Evolutionary conservation across 2,329 filamentous ascomycete genomes (phyloP).

Genomic region (Oidium heveae): DNA sequence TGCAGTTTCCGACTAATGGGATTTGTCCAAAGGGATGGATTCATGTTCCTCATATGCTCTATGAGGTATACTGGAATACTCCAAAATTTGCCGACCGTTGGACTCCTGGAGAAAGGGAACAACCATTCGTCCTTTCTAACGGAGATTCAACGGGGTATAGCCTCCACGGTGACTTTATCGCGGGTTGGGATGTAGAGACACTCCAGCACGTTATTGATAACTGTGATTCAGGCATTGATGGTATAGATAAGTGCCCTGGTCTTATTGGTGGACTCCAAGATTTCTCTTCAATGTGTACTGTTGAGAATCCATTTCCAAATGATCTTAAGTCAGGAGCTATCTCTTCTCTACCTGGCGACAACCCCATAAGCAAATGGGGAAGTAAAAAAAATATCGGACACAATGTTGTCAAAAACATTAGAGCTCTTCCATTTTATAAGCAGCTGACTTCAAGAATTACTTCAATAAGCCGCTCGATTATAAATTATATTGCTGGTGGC

Average conservation of each 20-base stretch:
- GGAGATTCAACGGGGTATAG: constrained; percentile 53
- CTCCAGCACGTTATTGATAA: constrained; percentile 46
- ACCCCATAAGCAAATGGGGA: constrained; percentile 27
- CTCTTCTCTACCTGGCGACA: constrained; percentile 26
- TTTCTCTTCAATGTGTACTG: constrained; percentile 22
- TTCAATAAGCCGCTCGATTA: constrained; percentile 6
- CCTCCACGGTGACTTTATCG: constrained; percentile 60
- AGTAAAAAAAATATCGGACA: background rate
- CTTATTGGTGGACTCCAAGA: constrained; percentile 28
- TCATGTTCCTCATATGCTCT: constrained; percentile 54
- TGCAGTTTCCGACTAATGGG: constrained; percentile 50
- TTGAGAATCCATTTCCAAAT: constrained; percentile 19
- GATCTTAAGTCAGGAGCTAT: constrained; percentile 22
- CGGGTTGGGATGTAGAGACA: constrained; percentile 46
- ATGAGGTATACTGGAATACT: constrained; percentile 67
- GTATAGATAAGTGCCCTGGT: constrained; percentile 36
- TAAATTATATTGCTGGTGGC: constrained; percentile 5
- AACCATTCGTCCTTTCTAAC: constrained; percentile 57
- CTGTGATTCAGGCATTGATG: constrained; percentile 35
- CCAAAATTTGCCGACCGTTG: constrained; percentile 32
- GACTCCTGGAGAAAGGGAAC: constrained; percentile 32
- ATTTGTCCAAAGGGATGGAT: constrained; percentile 49
- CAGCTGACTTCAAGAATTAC: constrained; percentile 8
- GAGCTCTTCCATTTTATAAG: constrained; percentile 12
- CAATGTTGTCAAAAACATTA: background rate